Evolutionary conservation across 1,284 basidiomycete species (phyloP).

Genomic region (Cryptococcus sp.): DNA sequence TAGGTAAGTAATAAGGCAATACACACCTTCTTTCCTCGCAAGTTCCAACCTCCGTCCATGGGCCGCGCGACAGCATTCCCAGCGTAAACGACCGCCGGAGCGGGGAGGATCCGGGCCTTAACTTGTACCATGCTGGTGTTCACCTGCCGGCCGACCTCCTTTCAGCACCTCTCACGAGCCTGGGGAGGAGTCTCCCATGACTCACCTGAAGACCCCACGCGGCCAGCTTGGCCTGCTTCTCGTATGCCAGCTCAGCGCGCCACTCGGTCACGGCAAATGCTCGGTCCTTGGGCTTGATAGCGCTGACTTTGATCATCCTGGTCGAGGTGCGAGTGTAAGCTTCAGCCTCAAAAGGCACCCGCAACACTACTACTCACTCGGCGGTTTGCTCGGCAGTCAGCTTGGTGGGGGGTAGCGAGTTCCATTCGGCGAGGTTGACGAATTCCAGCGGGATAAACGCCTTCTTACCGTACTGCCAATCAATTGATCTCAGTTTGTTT

Average conservation of each 20-base stretch:
- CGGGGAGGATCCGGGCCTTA: conserved; percentile 43
- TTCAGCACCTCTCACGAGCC: not conserved
- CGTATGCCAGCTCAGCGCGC: conserved; percentile 34
- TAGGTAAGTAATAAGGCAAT: not conserved
- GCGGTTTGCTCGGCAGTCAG: conserved; percentile 36
- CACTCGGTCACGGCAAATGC: conserved; percentile 23
- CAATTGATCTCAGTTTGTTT: not conserved
- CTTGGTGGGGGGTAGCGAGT: conserved; percentile 41
- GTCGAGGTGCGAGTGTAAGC: not conserved
- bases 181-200: not conserved
- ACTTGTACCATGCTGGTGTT: conserved; percentile 39
- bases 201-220: conserved; percentile 48
- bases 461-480: conserved; percentile 34
- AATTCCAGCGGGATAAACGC: conserved; percentile 44
- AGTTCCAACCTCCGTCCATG: conserved; percentile 28
- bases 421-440: conserved; percentile 39
- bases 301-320: conserved; percentile 49
- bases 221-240: conserved; percentile 35
- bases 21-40: conserved; percentile 30
- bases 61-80: conserved; percentile 15
- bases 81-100: conserved; percentile 42
- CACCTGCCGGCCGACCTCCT: conserved; percentile 25
- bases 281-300: conserved; percentile 37
- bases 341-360: not conserved
- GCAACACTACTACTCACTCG: conserved; percentile 23